Conservation (phyloP, 179 eudicot species). For the Sideroxylon spinosum region DNA sequence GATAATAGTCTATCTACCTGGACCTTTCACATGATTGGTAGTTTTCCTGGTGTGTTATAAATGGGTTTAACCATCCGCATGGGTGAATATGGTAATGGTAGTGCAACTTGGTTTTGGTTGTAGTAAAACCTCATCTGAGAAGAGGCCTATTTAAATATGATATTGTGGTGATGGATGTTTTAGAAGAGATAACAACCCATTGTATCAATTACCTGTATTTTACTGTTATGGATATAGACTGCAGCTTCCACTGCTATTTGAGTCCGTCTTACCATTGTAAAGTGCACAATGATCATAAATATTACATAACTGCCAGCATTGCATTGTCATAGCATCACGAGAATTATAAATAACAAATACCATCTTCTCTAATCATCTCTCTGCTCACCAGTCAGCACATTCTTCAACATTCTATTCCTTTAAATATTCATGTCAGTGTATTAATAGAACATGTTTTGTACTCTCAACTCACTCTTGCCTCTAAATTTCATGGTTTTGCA, state of each 20-base stretch:
- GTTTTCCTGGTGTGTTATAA: neutral
- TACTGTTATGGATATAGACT: neutral
- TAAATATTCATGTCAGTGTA: neutral
- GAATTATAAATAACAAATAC: no score
- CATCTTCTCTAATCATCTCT: neutral
- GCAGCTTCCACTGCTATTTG: neutral
- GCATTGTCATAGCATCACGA: neutral
- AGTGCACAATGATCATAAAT: neutral
- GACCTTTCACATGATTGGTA: neutral
- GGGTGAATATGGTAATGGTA: neutral
- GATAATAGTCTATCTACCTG: neutral
- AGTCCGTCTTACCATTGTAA: neutral
- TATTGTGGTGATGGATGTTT: neutral
- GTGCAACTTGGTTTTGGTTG: neutral
- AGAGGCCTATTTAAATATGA: neutral
- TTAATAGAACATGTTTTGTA: neutral
- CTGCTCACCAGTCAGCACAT: neutral
- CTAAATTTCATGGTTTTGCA: neutral
- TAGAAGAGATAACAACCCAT: neutral
- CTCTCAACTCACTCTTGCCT: neutral
- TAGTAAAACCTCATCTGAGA: neutral
- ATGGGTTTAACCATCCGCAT: neutral
- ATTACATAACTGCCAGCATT: neutral
- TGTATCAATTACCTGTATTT: no score
- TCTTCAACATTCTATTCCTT: neutral